Evolutionary conservation across 1,284 basidiomycete species (phyloP).

Genomic region (Microbotryum silenes-acaulis): DNA sequence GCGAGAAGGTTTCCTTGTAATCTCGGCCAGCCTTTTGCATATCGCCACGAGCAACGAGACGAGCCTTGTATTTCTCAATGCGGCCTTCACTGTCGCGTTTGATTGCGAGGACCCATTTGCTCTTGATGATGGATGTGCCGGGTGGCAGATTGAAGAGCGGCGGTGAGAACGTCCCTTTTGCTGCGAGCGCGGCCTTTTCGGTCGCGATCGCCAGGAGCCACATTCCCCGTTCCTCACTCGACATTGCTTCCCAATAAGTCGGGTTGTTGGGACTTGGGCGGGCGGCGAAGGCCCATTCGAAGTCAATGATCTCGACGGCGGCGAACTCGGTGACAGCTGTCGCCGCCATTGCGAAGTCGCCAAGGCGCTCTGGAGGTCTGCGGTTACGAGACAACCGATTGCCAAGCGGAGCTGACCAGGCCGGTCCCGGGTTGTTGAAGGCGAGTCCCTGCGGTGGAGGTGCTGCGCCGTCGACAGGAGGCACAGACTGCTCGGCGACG

Average conservation of each 20-base stretch:
- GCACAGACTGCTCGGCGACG: neutral
- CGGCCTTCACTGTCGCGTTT: conserved; percentile 26
- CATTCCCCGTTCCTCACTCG: conserved; percentile 1
- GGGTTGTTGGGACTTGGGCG: conserved; percentile 1
- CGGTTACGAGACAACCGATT: neutral
- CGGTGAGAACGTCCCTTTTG: conserved; percentile 10
- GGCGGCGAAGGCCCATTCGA: neutral
- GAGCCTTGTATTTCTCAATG: conserved; percentile 39
- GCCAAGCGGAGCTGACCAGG: neutral
- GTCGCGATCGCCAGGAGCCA: conserved; percentile 10
- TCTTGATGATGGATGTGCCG: conserved; percentile 4
- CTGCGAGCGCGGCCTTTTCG: conserved; percentile 8
- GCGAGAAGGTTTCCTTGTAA: conserved; percentile 46
- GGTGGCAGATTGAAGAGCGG: conserved; percentile 1
- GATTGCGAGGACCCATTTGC: conserved; percentile 10
- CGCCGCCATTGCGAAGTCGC: neutral
- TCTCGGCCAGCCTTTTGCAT: conserved; percentile 43
- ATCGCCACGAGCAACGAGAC: conserved; percentile 33
- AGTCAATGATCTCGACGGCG: neutral
- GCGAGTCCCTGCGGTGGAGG: neutral
- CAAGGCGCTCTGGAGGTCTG: neutral
- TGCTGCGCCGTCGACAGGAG: neutral
- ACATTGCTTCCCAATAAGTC: conserved; percentile 1
- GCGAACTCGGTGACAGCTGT: neutral
- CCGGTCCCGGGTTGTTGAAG: neutral